A percentile compares a stretch with the other conserved stretches of the same genome.
These are phyloP conservation scores for Onygenales sp. DNA, from an alignment of 2,329 filamentous ascomycete genomes.

Conservation along the genomic window DNA sequence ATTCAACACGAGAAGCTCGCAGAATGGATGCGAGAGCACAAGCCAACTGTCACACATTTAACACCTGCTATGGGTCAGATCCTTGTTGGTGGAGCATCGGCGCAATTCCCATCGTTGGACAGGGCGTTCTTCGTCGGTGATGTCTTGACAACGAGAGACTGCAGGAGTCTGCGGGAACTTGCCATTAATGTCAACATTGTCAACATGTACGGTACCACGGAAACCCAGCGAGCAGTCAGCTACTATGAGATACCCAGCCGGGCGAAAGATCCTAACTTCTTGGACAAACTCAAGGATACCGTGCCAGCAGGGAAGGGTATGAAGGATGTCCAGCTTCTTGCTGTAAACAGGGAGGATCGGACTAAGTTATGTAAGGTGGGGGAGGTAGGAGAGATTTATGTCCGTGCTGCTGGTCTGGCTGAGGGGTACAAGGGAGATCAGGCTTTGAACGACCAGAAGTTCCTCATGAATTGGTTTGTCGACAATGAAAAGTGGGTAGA, in stretches of 20 bases:
- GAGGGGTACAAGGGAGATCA: slow-evolving; percentile 63
- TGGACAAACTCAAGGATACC: slow-evolving; percentile 60
- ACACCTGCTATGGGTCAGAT: slow-evolving; percentile 97
- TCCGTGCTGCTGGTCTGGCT: slow-evolving; percentile 73
- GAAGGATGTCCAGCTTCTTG: slow-evolving; percentile 77
- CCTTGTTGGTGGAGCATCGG: slow-evolving; percentile 70
- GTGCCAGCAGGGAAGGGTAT: slow-evolving; percentile 81
- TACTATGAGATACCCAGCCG: slow-evolving; percentile 66
- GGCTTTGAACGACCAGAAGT: slow-evolving; percentile 62
- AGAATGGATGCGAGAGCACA: slow-evolving; percentile 75
- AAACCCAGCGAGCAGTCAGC: slow-evolving; percentile 70
- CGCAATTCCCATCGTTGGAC: slow-evolving; percentile 66
- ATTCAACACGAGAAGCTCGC: slow-evolving; percentile 78
- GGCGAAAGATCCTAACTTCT: slow-evolving; percentile 51
- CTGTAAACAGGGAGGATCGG: slow-evolving; percentile 61
- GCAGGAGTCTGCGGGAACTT: slow-evolving; percentile 62
- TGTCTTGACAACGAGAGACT: slow-evolving; percentile 76
- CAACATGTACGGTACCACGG: slow-evolving; percentile 85
- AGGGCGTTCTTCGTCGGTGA: slow-evolving; percentile 89
- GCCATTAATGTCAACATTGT: slow-evolving; percentile 66
- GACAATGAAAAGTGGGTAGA: slow-evolving; percentile 61
- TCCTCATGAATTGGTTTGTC: slow-evolving; percentile 78
- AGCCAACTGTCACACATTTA: slow-evolving; percentile 72
- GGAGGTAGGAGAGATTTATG: slow-evolving; percentile 74
- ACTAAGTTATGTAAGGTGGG: slow-evolving; percentile 67